Evolutionary conservation across 305 asterid species (phyloP).

Genomic region (Fraxinus nigra): DNA sequence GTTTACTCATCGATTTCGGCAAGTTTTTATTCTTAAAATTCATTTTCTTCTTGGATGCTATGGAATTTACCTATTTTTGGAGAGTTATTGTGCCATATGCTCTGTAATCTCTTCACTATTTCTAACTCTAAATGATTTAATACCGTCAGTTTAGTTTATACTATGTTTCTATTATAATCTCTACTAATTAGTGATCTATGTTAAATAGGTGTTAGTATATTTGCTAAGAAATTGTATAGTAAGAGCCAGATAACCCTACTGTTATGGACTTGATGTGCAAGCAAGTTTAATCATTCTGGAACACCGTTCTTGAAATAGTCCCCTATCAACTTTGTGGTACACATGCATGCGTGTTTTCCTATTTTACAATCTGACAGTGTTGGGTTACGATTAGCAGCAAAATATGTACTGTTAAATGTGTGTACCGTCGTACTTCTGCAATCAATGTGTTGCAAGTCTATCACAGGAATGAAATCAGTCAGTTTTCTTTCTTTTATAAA

Average conservation of each 20-base stretch:
- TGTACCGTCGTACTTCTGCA: constrained; percentile 1
- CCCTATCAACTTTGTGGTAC: not conserved
- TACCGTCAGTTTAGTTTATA: not conserved
- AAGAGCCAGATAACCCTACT: not conserved
- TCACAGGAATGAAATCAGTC: no score
- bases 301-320: not conserved
- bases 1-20: constrained; percentile 70
- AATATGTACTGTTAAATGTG: not conserved
- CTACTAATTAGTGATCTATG: not conserved
- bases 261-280: not conserved
- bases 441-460: no score
- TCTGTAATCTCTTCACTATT: not conserved
- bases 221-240: no score
- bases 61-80: not conserved
- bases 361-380: not conserved
- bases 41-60: constrained; percentile 14
- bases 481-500: no score
- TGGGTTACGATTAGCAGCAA: not conserved
- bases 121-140: constrained; percentile 1
- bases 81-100: not conserved
- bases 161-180: not conserved
- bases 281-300: not conserved
- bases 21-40: constrained; percentile 32
- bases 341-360: not conserved
- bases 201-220: no score